Evolutionary conservation across 2,329 filamentous ascomycete species (phyloP), one percentile per base, ranked within the genome.

Genomic region (Aureobasidium mangrovei): DNA sequence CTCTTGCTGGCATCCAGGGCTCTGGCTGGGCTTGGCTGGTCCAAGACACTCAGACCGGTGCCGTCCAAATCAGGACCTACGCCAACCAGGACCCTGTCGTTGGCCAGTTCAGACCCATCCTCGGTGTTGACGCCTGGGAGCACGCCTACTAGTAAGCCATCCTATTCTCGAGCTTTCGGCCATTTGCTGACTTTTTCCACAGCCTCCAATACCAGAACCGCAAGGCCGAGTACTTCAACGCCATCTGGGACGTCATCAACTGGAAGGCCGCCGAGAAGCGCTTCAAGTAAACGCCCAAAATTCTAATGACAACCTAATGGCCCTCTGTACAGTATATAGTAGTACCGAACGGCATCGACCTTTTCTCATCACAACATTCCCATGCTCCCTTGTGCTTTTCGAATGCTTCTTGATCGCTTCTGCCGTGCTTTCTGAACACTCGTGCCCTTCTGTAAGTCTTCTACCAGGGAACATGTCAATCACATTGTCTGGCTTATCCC

Each of bases 61-160:
- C 70, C 59, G 74, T 88, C 47, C 71, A 75, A 59, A 77, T 88
- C 61, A 81, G 81, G 63, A 86, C 88, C 73, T 89, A 77, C 76
- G 86, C 73, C 69, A 94, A 94, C 77, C 89, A 95, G 76, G 89
- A 95, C 70, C 87, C 91, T 28, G 86, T 96, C 31, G 80, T 89
- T 10, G 90, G 90, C 47, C 86, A 86, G 69, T 88, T 86, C 69
- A 79, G 83, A 65, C 91, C 91, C 36, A 77, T 96, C 46, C 75
- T 96, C 44, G 91, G 91, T 55, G 85, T 96, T 65, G 91, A 96
- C 75, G 91, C 90, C 53, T 95, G 90, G 90, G 90, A 95, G 78
- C 90, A 95, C 74, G 90, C 90, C 51, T 95, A 94, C 78, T 94
- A 95, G 77, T 80, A 70, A 74, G 76, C 72, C 39, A 12, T 44